phyloP scores from a whole-genome alignment of 805 yeast genomes.

The Yueomyces sp. region DNA sequence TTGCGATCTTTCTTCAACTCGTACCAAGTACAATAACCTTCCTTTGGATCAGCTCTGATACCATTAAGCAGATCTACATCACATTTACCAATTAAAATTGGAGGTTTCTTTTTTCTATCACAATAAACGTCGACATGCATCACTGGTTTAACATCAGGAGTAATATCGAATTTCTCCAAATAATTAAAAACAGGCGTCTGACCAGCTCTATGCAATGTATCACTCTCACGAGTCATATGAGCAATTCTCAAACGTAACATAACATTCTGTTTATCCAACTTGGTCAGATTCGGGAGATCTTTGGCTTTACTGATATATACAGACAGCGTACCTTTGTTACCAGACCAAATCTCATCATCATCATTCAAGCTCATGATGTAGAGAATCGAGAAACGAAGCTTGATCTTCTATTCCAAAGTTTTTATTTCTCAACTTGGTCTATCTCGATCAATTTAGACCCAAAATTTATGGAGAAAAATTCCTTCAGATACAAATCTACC shows the following conservation, averaged over 20 bases:
- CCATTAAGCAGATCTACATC: conserved; percentile 69
- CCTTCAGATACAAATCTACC: too few relatives aligned
- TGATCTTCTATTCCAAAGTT: too few relatives aligned
- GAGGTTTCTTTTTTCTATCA: conserved; percentile 77
- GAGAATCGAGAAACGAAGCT: too few relatives aligned
- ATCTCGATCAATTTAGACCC: neutral
- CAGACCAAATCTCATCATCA: conserved; percentile 6
- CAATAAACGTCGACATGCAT: conserved; percentile 51
- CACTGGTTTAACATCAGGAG: conserved; percentile 47
- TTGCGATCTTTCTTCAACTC: conserved; percentile 44
- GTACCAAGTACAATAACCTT: conserved; percentile 83
- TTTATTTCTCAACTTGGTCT: too few relatives aligned
- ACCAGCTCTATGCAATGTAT: conserved; percentile 74
- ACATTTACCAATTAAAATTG: conserved; percentile 73
- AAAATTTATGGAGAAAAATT: neutral
- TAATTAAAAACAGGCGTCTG: conserved; percentile 86
- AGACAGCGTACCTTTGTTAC: conserved; percentile 42
- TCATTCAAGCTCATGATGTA: neutral
- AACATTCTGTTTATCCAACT: conserved; percentile 88
- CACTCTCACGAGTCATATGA: conserved; percentile 68
- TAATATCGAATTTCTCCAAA: conserved; percentile 53
- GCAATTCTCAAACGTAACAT: conserved; percentile 75
- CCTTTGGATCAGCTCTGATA: conserved; percentile 47
- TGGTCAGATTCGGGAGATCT: conserved; percentile 75
- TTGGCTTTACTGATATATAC: conserved; percentile 70